Conservation (phyloP, 2,329 filamentous ascomycete species). For the Pyricularia sp. region DNA sequence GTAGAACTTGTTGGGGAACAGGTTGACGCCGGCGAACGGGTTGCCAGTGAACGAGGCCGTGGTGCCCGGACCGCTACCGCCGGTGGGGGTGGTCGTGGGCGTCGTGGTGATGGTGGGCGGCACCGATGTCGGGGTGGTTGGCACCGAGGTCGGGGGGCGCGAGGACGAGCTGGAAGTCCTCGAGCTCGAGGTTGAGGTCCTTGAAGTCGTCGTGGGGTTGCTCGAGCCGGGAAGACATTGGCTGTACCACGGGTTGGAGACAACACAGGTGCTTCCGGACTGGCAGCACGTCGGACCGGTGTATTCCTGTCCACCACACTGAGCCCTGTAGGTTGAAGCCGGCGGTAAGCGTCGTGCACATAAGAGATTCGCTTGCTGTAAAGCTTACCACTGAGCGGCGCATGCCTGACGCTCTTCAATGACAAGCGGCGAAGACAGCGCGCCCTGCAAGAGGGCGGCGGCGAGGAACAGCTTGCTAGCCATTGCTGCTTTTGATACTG, state of each 20-base stretch:
- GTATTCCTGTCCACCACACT: slow-evolving; percentile 25
- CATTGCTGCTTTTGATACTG: slow-evolving; percentile 1
- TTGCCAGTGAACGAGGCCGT: slow-evolving; percentile 55
- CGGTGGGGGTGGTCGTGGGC: slow-evolving; percentile 9
- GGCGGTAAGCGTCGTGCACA: background rate
- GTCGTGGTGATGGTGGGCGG: background rate
- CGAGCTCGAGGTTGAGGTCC: slow-evolving; percentile 60
- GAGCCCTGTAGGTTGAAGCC: slow-evolving; percentile 12
- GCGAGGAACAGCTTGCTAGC: slow-evolving; percentile 4
- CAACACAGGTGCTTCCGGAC: slow-evolving; percentile 18
- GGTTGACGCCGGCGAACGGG: slow-evolving; percentile 38
- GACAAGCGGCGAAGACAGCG: slow-evolving; percentile 2
- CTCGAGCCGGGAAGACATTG: slow-evolving; percentile 31
- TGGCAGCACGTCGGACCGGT: slow-evolving; percentile 21
- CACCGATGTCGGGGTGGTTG: slow-evolving; percentile 32
- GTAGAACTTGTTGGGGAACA: slow-evolving; percentile 47
- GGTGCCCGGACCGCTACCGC: slow-evolving; percentile 49
- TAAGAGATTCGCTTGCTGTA: background rate
- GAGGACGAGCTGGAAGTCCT: slow-evolving; percentile 27
- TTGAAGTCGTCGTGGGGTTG: slow-evolving; percentile 48
- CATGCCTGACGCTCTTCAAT: slow-evolving; percentile 4
- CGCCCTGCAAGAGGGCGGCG: slow-evolving; percentile 5
- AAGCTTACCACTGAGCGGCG: background rate
- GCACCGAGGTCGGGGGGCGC: slow-evolving; percentile 63
- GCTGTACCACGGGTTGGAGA: slow-evolving; percentile 23